Conservation (phyloP, 768 basidiomycete species). For the Clitopilus passeckerianus region DNA sequence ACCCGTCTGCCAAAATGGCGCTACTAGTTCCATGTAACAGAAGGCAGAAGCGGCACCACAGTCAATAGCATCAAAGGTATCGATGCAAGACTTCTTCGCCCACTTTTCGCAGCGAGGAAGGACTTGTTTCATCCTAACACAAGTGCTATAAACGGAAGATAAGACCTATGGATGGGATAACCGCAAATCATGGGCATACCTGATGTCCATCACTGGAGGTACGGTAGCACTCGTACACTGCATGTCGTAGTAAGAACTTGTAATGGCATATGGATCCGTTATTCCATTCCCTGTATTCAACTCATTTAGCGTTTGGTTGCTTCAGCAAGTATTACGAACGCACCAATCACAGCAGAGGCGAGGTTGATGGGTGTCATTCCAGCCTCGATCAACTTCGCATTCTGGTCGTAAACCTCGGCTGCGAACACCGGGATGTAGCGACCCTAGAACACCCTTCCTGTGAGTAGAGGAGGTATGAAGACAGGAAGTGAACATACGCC, state of each 20-base stretch:
- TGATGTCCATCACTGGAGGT: slow-evolving; percentile 40
- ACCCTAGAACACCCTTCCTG: slow-evolving; percentile 33
- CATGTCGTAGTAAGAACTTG: slow-evolving; percentile 39
- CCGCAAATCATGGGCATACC: slow-evolving; percentile 24
- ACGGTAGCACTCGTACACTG: slow-evolving; percentile 49
- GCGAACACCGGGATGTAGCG: slow-evolving; percentile 74
- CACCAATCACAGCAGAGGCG: slow-evolving; percentile 68
- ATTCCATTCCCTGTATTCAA: slow-evolving; percentile 53
- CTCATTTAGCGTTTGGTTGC: neutral
- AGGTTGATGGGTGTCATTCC: slow-evolving; percentile 62
- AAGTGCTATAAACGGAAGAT: slow-evolving; percentile 32
- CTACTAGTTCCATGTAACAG: slow-evolving; percentile 50
- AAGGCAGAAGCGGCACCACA: slow-evolving; percentile 61
- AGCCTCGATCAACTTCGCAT: slow-evolving; percentile 43
- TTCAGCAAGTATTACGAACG: slow-evolving; percentile 4
- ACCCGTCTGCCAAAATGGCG: slow-evolving; percentile 35
- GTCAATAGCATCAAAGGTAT: slow-evolving; percentile 57
- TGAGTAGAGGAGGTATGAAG: neutral
- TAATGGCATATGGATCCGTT: slow-evolving; percentile 48
- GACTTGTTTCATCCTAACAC: slow-evolving; percentile 56
- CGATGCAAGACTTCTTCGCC: slow-evolving; percentile 51
- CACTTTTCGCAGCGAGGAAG: slow-evolving; percentile 61
- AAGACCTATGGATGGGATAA: no score
- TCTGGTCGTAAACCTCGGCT: slow-evolving; percentile 71
- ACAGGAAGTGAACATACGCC: slow-evolving; percentile 39